Evolutionary conservation across 805 yeast species (phyloP), one percentile per base, ranked within the genome.

Genomic region (Lipomyces yamadae): DNA sequence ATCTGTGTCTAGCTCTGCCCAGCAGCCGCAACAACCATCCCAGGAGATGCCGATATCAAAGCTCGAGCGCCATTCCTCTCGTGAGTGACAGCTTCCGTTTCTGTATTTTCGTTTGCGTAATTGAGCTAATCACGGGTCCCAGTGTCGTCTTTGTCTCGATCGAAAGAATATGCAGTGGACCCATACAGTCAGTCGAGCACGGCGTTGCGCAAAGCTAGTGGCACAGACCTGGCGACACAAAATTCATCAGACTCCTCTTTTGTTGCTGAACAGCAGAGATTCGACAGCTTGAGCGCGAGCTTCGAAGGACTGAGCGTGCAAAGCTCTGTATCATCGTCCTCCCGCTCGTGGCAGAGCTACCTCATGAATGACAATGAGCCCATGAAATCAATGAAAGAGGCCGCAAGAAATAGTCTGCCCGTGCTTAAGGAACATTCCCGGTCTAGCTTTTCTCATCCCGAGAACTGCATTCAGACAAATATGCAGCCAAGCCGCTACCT

Each of bases 401-500:
- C 60, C 2, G 48, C 48, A 4, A 18, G 48, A 42, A 29, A 39
- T 48, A 60, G n/a, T 18, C 61, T 60, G 11, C 29, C 67, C 35
- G 55, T 60, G 6, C 57, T 64, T 13, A 56, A 59, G 39, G 67
- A 64, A 61, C 64, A 64, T 55, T 45, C 67, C 8, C 67, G 62
- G 29, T 60, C 64, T 1, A 24, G 29, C 53, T 65, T 65, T 45
- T 33, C 53, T n/a, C 15, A 24, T 11, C n/a, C 24, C 56, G 63
- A 29, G 29, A 2, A 24, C 24, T 37, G 52, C n/a, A 48, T 3
- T 33, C 48, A 34, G 7, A 52, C 42, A 37, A 60, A 29, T 35
- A n/a, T 56, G 48, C 37, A 45, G 11, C 58, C 70, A 32, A 68
- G 70, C 42, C 66, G 71, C 37, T 68, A 58, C 35, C 63, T 68